Percentiles rank a stretch among this genome's conserved stretches.
Evolutionary conservation across 345 rosid species (phyloP).

Genomic region (Linum tenue): DNA sequence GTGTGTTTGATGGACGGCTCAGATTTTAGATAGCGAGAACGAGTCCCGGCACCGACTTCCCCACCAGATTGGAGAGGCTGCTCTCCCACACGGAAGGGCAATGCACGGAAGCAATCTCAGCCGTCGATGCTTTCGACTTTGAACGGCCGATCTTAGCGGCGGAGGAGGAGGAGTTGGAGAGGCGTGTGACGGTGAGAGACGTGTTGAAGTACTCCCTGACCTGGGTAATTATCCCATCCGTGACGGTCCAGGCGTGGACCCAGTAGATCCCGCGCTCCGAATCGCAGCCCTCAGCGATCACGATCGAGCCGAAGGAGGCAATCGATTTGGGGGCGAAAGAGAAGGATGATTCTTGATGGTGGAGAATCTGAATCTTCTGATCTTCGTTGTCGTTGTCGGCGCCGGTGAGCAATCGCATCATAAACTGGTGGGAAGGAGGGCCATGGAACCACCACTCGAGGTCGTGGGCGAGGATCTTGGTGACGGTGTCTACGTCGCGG

Average conservation of each 20-base stretch:
- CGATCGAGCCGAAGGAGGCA: slow-evolving; percentile 54
- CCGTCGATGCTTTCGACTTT: slow-evolving; percentile 15
- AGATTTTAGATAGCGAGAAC: slow-evolving; percentile 53
- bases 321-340: slow-evolving; percentile 39
- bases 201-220: slow-evolving; percentile 93
- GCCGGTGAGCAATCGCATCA: slow-evolving; percentile 97
- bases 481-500: slow-evolving; percentile 71
- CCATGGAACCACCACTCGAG: slow-evolving; percentile 99
- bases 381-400: slow-evolving; percentile 7
- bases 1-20: not conserved
- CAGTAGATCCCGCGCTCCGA: slow-evolving; percentile 48
- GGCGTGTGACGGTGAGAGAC: slow-evolving; percentile 75
- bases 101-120: slow-evolving; percentile 39
- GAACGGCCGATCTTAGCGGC: slow-evolving; percentile 5
- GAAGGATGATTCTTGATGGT: slow-evolving; percentile 18
- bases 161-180: slow-evolving; percentile 20
- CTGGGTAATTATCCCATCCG: slow-evolving; percentile 87
- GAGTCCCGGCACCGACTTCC: slow-evolving; percentile 88
- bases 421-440: slow-evolving; percentile 90
- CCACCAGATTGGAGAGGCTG: slow-evolving; percentile 51
- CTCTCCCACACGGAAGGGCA: slow-evolving; percentile 87
- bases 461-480: slow-evolving; percentile 67
- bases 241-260: slow-evolving; percentile 95
- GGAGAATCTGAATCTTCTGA: not conserved
- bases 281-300: slow-evolving; percentile 83